Evolutionary conservation across 495 filamentous ascomycete genomes (phyloP).

Genomic region (Extremus antarcticus): DNA sequence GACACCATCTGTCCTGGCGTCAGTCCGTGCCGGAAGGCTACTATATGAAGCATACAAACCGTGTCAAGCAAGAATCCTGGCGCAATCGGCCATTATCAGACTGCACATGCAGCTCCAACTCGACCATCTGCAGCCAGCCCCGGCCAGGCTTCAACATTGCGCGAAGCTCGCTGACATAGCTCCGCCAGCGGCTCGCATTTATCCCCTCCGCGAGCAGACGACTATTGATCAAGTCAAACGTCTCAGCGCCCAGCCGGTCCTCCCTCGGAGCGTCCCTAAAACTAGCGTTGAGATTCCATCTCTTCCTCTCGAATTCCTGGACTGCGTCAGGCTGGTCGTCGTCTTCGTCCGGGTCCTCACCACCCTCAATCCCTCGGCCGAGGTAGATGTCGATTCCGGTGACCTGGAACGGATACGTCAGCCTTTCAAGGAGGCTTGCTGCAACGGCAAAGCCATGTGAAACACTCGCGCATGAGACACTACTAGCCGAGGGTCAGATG

Average conservation of each 20-base stretch:
- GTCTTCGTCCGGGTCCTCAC: constrained; percentile 8
- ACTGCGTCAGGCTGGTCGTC: constrained; percentile 9
- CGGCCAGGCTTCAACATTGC: constrained; percentile 49
- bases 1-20: constrained; percentile 20
- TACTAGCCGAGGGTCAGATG: too few relatives aligned
- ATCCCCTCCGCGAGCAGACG: constrained; percentile 70
- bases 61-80: constrained; percentile 25
- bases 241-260: constrained; percentile 35
- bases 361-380: not conserved
- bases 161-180: constrained; percentile 69
- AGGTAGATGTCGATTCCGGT: constrained; percentile 20
- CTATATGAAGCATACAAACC: not conserved
- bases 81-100: constrained; percentile 80
- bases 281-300: constrained; percentile 26
- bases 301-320: constrained; percentile 15
- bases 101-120: constrained; percentile 79
- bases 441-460: not conserved
- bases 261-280: constrained; percentile 15
- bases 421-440: too few relatives aligned
- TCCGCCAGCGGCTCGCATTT: constrained; percentile 60
- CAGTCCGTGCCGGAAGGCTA: not conserved
- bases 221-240: constrained; percentile 86
- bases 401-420: constrained; percentile 1
- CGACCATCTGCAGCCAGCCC: constrained; percentile 87
- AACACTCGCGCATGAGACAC: too few relatives aligned